Conservation (phyloP, 768 basidiomycete species). For the Leccinum arenicola region DNA sequence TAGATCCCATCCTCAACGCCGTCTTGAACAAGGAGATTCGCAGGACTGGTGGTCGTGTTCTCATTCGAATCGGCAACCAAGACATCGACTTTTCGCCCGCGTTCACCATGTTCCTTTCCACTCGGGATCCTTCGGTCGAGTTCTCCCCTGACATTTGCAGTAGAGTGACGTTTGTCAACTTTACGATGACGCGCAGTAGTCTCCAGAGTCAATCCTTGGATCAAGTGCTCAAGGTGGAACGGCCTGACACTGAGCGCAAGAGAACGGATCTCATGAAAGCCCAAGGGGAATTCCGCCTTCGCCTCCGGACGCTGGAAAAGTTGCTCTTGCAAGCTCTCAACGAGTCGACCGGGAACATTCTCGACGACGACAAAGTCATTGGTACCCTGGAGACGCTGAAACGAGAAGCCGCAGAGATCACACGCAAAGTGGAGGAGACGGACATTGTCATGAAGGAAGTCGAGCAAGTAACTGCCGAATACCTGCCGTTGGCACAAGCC, state of each 20-base stretch:
- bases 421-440: constrained; percentile 93
- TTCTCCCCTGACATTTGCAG: constrained; percentile 99
- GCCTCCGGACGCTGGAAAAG: constrained; percentile 89
- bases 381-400: constrained; percentile 94
- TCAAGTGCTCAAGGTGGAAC: constrained; percentile 94
- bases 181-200: constrained; percentile 98
- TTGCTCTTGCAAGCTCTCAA: constrained; percentile 92
- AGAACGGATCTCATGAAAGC: constrained; percentile 96
- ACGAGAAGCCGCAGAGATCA: constrained; percentile 93
- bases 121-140: constrained; percentile 94
- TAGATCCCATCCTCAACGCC: constrained; percentile 96
- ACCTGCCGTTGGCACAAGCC: constrained; percentile 90
- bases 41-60: constrained; percentile 93
- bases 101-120: constrained; percentile 99
- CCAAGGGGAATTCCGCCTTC: constrained; percentile 95
- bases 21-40: constrained; percentile 97
- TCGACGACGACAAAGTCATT: constrained; percentile 99
- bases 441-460: constrained; percentile 95
- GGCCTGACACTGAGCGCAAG: constrained; percentile 94
- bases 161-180: constrained; percentile 93
- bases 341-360: constrained; percentile 93
- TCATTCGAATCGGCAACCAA: constrained; percentile 94
- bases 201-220: constrained; percentile 97
- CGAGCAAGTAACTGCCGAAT: constrained; percentile 92
- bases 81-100: constrained; percentile 99